phyloP scores from a whole-genome alignment of 169 alveolate species.

The Cyclospora cayetanensis region DNA sequence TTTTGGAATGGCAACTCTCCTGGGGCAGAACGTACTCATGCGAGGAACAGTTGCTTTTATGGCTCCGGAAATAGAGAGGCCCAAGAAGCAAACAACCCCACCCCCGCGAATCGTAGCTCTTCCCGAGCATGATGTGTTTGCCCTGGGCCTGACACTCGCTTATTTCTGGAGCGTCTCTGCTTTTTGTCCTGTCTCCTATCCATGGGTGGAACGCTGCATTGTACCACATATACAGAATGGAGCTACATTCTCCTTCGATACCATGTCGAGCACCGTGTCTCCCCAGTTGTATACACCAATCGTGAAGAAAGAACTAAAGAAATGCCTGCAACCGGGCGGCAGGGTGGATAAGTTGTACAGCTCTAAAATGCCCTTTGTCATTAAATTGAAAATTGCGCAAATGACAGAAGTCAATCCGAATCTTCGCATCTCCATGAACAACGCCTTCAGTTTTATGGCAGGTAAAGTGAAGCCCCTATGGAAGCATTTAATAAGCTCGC shows the following conservation, averaged over 20 bases:
- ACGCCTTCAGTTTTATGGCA: background rate
- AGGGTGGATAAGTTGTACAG: slow-evolving; percentile 19
- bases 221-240: background rate
- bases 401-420: background rate
- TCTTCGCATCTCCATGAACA: background rate
- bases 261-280: background rate
- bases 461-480: too few species aligned
- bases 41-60: slow-evolving; percentile 31
- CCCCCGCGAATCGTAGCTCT: background rate
- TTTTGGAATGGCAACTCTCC: slow-evolving; percentile 31
- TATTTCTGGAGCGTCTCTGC: background rate
- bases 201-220: slow-evolving; percentile 47
- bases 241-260: background rate
- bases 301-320: background rate
- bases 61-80: slow-evolving; percentile 60
- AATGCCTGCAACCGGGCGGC: slow-evolving; percentile 29
- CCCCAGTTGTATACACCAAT: background rate
- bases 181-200: background rate
- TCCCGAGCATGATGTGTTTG: background rate
- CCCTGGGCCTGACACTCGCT: slow-evolving; percentile 38
- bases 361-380: background rate
- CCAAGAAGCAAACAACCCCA: background rate
- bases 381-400: background rate
- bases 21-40: background rate
- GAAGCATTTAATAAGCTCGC: too few species aligned